These are phyloP conservation scores for Dictyostelium firmibasis DNA, from an alignment of 78 protist species.

Conservation along the genomic window DNA sequence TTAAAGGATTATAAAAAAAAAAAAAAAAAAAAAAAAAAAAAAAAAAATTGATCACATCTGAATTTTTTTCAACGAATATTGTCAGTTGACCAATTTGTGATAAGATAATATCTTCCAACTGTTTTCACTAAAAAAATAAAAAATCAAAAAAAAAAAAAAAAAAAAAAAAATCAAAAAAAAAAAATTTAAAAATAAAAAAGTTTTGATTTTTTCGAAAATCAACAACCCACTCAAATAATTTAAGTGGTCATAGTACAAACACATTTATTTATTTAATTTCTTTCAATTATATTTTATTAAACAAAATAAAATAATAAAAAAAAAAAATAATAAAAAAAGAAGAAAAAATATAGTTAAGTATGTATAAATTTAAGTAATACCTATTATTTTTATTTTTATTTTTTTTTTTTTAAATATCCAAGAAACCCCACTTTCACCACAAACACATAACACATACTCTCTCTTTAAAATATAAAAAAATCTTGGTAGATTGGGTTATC, in stretches of 20 bases:
- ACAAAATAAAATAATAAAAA: too few relatives aligned
- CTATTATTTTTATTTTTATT: too few relatives aligned
- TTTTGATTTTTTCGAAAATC: not conserved
- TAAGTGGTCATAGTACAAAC: too few relatives aligned
- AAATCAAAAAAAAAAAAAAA: too few relatives aligned
- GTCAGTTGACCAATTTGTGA: not conserved
- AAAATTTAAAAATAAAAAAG: too few relatives aligned
- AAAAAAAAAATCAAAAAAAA: too few relatives aligned
- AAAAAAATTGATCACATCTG: not conserved
- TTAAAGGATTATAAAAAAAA: not conserved
- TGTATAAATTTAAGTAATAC: not conserved
- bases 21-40: too few relatives aligned
- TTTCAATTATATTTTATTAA: too few relatives aligned
- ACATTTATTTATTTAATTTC: too few relatives aligned
- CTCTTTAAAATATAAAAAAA: not conserved
- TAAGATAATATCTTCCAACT: not conserved
- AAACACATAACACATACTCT: not conserved
- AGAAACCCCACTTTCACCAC: not conserved
- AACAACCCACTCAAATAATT: not conserved
- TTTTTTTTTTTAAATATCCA: not conserved
- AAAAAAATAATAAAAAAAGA: not conserved
- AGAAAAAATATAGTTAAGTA: not conserved
- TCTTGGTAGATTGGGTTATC: not conserved
- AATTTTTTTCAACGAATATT: not conserved
- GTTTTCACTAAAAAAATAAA: not conserved